These are phyloP conservation scores for Linaria vulgaris DNA, from an alignment of 257 asterid species.

Conservation along the genomic window DNA sequence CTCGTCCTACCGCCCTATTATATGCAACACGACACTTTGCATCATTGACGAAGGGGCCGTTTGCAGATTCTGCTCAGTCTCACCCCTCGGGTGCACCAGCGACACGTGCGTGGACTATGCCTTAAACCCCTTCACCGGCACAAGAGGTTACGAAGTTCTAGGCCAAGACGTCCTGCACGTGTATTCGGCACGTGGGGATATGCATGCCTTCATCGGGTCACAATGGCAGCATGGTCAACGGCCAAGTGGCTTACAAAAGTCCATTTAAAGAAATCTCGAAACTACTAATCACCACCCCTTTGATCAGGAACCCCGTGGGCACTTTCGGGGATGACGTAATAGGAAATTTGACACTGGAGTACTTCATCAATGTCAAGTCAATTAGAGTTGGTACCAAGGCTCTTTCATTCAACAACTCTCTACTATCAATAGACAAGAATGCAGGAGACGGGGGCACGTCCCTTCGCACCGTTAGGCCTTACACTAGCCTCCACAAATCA, in stretches of 20 bases:
- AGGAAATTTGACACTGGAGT: slow-evolving; percentile 40
- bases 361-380: slow-evolving; percentile 38
- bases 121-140: slow-evolving; percentile 54
- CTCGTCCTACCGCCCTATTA: slow-evolving; percentile 40
- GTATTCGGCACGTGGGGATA: slow-evolving; percentile 27
- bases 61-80: slow-evolving; percentile 47
- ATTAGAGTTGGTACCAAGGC: slow-evolving; percentile 35
- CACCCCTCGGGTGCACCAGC: slow-evolving; percentile 49
- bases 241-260: slow-evolving; percentile 17
- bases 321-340: slow-evolving; percentile 28
- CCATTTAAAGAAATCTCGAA: slow-evolving; percentile 36
- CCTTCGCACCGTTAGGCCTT: slow-evolving; percentile 50
- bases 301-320: slow-evolving; percentile 40
- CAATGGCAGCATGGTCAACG: slow-evolving; percentile 36
- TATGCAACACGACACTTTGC: slow-evolving; percentile 38
- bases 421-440: slow-evolving; percentile 35
- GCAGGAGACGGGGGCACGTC: slow-evolving; percentile 51
- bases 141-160: slow-evolving; percentile 41
- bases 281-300: slow-evolving; percentile 29
- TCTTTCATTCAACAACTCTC: slow-evolving; percentile 36
- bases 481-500: slow-evolving; percentile 36
- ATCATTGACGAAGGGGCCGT: slow-evolving; percentile 35
- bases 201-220: slow-evolving; percentile 39
- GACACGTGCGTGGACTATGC: slow-evolving; percentile 50
- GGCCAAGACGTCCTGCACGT: slow-evolving; percentile 36